Evolutionary conservation across 2,329 filamentous ascomycete species (phyloP).

Genomic region (Aspergillus puulaauensis): DNA sequence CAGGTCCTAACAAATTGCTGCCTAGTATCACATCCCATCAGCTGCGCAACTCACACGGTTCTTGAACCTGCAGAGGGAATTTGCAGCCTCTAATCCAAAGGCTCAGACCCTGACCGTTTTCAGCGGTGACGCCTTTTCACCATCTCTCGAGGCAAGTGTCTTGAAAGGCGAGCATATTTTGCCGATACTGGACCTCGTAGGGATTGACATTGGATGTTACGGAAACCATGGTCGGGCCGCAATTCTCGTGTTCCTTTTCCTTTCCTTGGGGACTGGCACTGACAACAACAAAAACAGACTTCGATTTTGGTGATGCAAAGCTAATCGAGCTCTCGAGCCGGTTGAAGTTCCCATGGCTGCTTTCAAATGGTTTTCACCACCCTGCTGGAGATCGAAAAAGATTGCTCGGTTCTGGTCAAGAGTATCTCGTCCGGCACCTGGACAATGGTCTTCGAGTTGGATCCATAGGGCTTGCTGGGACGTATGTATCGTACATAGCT

Average conservation of each 20-base stretch:
- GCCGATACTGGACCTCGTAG: constrained; percentile 14
- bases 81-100: background rate
- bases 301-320: constrained; percentile 15
- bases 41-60: constrained; percentile 1
- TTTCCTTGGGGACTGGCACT: background rate
- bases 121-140: constrained; percentile 20
- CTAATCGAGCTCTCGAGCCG: constrained; percentile 13
- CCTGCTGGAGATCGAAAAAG: background rate
- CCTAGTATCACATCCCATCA: constrained; percentile 10
- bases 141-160: constrained; percentile 17
- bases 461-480: constrained; percentile 19
- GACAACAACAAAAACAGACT: constrained; percentile 1
- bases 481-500: constrained; percentile 8
- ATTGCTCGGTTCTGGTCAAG: constrained; percentile 7
- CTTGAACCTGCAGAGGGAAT: constrained; percentile 1
- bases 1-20: background rate
- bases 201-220: constrained; percentile 16
- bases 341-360: constrained; percentile 13
- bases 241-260: background rate
- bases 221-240: constrained; percentile 21
- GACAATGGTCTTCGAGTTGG: constrained; percentile 12
- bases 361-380: constrained; percentile 9
- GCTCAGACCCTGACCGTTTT: constrained; percentile 9
- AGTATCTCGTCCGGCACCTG: constrained; percentile 12
- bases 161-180: constrained; percentile 18